Evolutionary conservation across 1,139 yeast species (phyloP).

Genomic region (Suhomyces bokatorum): DNA sequence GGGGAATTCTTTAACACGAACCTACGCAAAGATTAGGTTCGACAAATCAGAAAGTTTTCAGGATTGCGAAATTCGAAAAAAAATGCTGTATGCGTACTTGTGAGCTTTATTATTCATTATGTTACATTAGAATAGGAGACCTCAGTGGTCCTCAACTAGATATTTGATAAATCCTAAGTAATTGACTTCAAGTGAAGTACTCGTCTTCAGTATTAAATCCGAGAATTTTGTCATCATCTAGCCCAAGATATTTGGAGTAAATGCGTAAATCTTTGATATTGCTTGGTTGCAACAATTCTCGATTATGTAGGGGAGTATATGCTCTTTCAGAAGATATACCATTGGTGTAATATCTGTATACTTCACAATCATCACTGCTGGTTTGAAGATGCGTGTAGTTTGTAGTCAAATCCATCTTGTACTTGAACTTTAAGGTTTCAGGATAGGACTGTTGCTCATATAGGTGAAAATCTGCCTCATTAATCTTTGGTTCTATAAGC

Average conservation of each 20-base stretch:
- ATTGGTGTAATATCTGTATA: slow-evolving; percentile 18
- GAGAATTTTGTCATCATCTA: slow-evolving; percentile 25
- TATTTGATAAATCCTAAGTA: too few species aligned
- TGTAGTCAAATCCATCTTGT: background rate
- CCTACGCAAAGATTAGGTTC: too few species aligned
- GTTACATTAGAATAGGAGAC: too few species aligned
- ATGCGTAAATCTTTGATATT: slow-evolving; percentile 21
- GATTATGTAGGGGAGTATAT: background rate
- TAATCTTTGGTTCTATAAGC: background rate
- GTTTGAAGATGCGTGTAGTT: slow-evolving; percentile 2
- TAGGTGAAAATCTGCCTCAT: background rate
- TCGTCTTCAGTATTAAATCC: slow-evolving; percentile 33
- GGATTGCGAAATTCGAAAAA: too few species aligned
- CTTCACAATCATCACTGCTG: slow-evolving; percentile 18
- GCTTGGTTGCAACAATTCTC: background rate
- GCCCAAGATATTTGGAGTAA: slow-evolving; percentile 30
- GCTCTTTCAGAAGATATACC: background rate
- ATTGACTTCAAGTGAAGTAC: slow-evolving; percentile 25
- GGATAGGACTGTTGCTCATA: background rate
- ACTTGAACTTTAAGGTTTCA: background rate
- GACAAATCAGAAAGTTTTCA: too few species aligned
- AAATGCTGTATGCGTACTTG: too few species aligned
- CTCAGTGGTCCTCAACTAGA: too few species aligned
- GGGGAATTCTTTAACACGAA: too few species aligned
- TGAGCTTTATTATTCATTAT: too few species aligned